Base-by-base conservation (phyloP, 225 moss, liverwort and hornwort genomes). In the Anthoceros angustus region DNA sequence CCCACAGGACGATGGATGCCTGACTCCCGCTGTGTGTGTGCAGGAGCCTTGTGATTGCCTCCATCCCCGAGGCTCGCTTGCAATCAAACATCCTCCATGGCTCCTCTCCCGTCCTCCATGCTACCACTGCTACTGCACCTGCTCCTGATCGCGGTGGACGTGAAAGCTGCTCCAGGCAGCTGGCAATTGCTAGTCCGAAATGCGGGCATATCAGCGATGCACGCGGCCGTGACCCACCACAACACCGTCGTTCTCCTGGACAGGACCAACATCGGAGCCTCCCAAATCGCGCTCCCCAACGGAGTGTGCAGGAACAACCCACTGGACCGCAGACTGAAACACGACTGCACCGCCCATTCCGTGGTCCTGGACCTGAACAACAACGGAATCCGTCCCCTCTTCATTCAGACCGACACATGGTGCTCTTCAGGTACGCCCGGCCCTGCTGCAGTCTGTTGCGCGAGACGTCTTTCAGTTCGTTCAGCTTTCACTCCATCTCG, bases 151-250 rank as follows among this genome's bases (percentile, higher is more conserved):
- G 1, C 4, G 32, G 32, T 4, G 32, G 32, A 1, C 4, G 32
- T 32, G 32, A 32, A 1, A 32, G 46, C 46, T 20, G 79, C 67
- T 18, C 75, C 76, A 15, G 82, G 82, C 0, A 64, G 74, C 12
- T 79, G 82, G 82, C 69, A 76, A 60, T 6, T 72, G 64, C 1
- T 79, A 67, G 67, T 76, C 64, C 46, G 38, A 8, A 82, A 82
- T 41, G 74, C 79, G 0, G 79, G 82, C 0, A 69, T 82, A 12
- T 16, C 82, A 25, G 42, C 79, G 9, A 82, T 82, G 79, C 82
- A 82, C 20, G 25, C 76, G 0, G 79, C 76, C 0, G 74, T 79
- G 12, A 74, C 78, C 8, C 79, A 25, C 4, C 70, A 6, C 26
- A 62, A 77, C 18, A 66, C 70, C 0, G 74, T 71, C 12, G 65